phyloP scores from a whole-genome alignment of 1,284 basidiomycete species.

The Meira nashicola region DNA sequence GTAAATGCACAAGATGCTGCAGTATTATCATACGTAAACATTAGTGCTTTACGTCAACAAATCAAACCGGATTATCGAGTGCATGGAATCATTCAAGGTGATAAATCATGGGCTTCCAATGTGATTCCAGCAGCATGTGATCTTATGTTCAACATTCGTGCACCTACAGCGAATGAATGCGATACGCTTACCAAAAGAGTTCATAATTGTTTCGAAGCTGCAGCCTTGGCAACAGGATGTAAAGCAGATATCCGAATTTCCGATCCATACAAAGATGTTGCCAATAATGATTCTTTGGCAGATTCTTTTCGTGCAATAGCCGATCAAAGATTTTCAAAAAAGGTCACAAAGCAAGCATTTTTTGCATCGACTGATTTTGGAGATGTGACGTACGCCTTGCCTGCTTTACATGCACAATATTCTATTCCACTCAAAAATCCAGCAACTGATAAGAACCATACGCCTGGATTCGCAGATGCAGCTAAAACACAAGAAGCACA shows the following conservation, averaged over 20 bases:
- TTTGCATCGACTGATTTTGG: constrained; percentile 44
- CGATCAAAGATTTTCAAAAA: constrained; percentile 43
- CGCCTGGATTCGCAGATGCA: constrained; percentile 37
- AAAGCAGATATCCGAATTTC: constrained; percentile 57
- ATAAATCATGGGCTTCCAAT: constrained; percentile 30
- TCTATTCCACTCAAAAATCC: constrained; percentile 43
- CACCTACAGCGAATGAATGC: constrained; percentile 62
- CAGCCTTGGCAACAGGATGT: constrained; percentile 67
- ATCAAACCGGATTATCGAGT: constrained; percentile 61
- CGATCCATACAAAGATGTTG: constrained; percentile 48
- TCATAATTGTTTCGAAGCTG: constrained; percentile 67
- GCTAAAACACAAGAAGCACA: constrained; percentile 40
- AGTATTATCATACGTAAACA: constrained; percentile 69
- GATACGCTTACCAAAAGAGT: constrained; percentile 59
- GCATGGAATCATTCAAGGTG: constrained; percentile 54
- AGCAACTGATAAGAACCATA: constrained; percentile 49
- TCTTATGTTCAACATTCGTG: constrained; percentile 66
- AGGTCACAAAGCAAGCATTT: constrained; percentile 21
- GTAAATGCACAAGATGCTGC: constrained; percentile 79
- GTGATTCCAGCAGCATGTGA: constrained; percentile 74
- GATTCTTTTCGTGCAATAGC: constrained; percentile 39
- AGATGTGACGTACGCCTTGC: constrained; percentile 52
- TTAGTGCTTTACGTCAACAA: constrained; percentile 72
- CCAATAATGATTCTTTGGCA: constrained; percentile 31
- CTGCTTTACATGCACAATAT: constrained; percentile 51